These are phyloP conservation scores for Trichoderma afroharzianum DNA, from an alignment of 2,329 filamentous ascomycete species.

Conservation along the genomic window DNA sequence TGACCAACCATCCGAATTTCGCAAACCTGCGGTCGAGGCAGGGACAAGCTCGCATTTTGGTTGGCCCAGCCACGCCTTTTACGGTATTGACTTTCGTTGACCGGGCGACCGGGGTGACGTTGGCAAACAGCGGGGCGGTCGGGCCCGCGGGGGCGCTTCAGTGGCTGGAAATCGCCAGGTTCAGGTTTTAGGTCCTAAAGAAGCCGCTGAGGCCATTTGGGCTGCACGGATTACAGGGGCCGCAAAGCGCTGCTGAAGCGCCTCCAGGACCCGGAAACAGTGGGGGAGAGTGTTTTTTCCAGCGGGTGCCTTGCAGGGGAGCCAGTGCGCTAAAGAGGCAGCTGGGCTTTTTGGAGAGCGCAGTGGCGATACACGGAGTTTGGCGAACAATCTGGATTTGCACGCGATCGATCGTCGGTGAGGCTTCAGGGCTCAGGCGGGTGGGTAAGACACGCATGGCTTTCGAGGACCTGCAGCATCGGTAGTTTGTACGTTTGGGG, in stretches of 20 bases:
- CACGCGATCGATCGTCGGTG: constrained; percentile 1
- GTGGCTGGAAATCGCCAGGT: not conserved
- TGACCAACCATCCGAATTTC: constrained; percentile 19
- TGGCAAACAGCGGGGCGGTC: constrained; percentile 16
- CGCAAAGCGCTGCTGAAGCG: not conserved
- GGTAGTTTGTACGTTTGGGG: not conserved
- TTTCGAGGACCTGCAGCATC: constrained; percentile 1
- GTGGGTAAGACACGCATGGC: constrained; percentile 10
- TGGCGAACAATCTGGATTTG: not conserved
- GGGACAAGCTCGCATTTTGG: constrained; percentile 18
- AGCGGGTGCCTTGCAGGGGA: constrained; percentile 16
- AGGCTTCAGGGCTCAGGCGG: not conserved
- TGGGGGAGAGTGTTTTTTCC: not conserved
- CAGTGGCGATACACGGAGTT: not conserved
- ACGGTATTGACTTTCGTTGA: constrained; percentile 31
- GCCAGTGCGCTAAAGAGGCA: not conserved
- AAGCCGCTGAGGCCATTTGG: not conserved
- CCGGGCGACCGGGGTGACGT: constrained; percentile 25
- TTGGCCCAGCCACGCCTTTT: constrained; percentile 33
- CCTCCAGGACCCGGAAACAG: not conserved
- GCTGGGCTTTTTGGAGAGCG: not conserved
- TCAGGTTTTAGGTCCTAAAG: not conserved
- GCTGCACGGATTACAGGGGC: not conserved
- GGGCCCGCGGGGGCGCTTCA: constrained; percentile 2
- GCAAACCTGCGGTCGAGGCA: constrained; percentile 12